phyloP scores from a whole-genome alignment of 176 grass and related monocot genomes.

The Carex littledalei region DNA sequence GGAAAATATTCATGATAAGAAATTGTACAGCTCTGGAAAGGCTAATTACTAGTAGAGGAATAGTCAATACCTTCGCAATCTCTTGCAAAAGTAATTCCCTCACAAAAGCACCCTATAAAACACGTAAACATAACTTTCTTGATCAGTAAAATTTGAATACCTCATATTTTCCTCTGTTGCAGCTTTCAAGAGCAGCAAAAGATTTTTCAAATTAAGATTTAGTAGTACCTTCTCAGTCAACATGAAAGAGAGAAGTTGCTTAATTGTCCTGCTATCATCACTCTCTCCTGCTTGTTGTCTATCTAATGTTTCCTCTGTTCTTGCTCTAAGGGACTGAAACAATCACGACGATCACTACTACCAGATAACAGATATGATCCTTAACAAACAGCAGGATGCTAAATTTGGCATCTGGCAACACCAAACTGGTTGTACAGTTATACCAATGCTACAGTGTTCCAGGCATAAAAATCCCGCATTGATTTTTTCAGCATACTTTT shows the following conservation, averaged over 20 bases:
- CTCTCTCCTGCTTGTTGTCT: conserved; percentile 40
- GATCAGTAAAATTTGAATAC: conserved; percentile 10
- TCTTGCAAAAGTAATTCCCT: conserved; percentile 95
- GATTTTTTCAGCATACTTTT: not conserved
- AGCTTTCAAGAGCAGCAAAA: conserved; percentile 12
- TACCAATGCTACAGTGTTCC: not conserved
- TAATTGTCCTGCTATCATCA: conserved; percentile 50
- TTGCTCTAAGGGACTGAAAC: conserved; percentile 77
- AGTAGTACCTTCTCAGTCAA: conserved; percentile 70
- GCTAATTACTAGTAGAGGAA: not conserved
- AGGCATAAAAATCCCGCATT: not conserved
- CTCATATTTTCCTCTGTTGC: not conserved
- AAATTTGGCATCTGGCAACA: not conserved
- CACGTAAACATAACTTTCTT: not conserved
- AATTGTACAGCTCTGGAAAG: not conserved
- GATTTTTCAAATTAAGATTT: not conserved
- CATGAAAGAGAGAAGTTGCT: conserved; percentile 80
- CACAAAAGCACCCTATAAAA: conserved; percentile 91
- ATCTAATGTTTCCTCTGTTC: conserved; percentile 59
- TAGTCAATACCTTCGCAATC: conserved; percentile 74
- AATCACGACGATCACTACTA: conserved; percentile 11
- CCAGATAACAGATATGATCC: not conserved
- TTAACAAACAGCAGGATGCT: not conserved
- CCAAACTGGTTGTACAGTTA: not conserved
- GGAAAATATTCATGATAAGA: not conserved